Percentiles rank a stretch among this genome's conserved stretches.
Conservation (phyloP, 176 grass and related monocot genomes). For the Oryza meridionalis region DNA sequence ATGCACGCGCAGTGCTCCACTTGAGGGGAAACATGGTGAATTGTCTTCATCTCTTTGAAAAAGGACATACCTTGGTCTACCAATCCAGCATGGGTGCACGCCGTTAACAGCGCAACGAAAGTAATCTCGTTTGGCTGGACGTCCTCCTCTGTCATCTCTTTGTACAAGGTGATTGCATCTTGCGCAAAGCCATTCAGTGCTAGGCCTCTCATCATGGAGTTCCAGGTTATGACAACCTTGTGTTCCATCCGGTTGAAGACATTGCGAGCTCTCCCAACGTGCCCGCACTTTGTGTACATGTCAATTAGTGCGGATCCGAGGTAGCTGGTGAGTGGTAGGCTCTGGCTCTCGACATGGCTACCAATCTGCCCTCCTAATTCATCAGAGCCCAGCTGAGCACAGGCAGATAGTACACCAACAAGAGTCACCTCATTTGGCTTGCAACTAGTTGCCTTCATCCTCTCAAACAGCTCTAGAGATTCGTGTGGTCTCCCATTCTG, state of each 20-base stretch:
- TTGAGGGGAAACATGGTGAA: constrained; percentile 54
- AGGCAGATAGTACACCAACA: constrained; percentile 77
- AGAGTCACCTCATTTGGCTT: constrained; percentile 81
- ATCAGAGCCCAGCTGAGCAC: constrained; percentile 64
- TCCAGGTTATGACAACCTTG: constrained; percentile 79
- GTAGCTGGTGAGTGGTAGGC: constrained; percentile 54
- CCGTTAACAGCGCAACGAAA: constrained; percentile 65
- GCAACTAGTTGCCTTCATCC: constrained; percentile 68
- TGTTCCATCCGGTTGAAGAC: constrained; percentile 72
- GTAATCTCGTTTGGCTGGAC: constrained; percentile 72
- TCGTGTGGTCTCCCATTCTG: constrained; percentile 74
- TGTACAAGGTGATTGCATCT: constrained; percentile 52
- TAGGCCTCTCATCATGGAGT: constrained; percentile 82
- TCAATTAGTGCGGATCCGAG: constrained; percentile 69
- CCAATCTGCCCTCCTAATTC: constrained; percentile 71
- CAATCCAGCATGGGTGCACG: constrained; percentile 79
- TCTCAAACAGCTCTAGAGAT: constrained; percentile 76
- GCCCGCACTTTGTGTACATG: constrained; percentile 82
- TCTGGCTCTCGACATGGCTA: constrained; percentile 60
- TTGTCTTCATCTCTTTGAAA: constrained; percentile 59
- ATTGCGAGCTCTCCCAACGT: constrained; percentile 55
- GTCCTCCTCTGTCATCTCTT: constrained; percentile 50
- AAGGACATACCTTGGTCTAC: constrained; percentile 62
- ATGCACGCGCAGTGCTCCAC: constrained; percentile 87
- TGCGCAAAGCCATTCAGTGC: constrained; percentile 78